Evolutionary conservation across 163 green algal genomes (phyloP).

Genomic region (Prototheca wickerhamii): DNA sequence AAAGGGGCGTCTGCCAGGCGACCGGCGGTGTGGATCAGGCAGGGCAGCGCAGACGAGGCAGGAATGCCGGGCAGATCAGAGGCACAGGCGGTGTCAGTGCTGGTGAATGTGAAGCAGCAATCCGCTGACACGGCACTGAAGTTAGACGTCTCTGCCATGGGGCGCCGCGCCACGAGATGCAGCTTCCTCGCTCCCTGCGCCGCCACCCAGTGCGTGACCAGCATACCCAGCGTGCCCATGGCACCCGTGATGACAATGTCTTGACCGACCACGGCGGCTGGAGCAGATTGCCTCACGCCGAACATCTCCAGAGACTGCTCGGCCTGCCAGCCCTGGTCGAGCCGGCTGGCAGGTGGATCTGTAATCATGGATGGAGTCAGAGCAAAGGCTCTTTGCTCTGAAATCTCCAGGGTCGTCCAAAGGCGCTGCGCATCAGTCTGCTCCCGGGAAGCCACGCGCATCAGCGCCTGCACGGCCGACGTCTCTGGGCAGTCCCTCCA

Average conservation of each 20-base stretch:
- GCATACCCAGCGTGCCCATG: slow-evolving; percentile 55
- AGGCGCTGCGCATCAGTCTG: too few species aligned
- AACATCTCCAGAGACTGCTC: not conserved
- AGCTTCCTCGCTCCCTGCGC: not conserved
- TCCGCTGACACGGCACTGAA: not conserved
- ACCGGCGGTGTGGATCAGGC: slow-evolving; percentile 32
- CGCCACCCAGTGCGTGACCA: slow-evolving; percentile 52
- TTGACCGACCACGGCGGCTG: not conserved
- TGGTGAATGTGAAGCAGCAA: not conserved
- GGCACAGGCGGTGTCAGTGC: not conserved
- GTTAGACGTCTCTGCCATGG: not conserved
- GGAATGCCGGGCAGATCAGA: not conserved
- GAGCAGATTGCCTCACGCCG: not conserved
- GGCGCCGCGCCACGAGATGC: slow-evolving; percentile 17
- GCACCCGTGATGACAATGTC: slow-evolving; percentile 55
- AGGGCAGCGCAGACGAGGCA: not conserved
- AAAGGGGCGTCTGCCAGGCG: slow-evolving; percentile 36
- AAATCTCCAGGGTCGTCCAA: too few species aligned
- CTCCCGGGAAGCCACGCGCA: too few species aligned
- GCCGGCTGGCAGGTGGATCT: too few species aligned
- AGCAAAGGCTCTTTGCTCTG: too few species aligned
- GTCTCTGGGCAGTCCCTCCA: too few species aligned
- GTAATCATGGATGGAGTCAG: too few species aligned
- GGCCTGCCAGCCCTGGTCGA: too few species aligned
- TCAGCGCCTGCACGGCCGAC: too few species aligned